These are phyloP conservation scores for Pulveroboletus ravenelii DNA, from an alignment of 768 basidiomycete genomes.

Conservation along the genomic window DNA sequence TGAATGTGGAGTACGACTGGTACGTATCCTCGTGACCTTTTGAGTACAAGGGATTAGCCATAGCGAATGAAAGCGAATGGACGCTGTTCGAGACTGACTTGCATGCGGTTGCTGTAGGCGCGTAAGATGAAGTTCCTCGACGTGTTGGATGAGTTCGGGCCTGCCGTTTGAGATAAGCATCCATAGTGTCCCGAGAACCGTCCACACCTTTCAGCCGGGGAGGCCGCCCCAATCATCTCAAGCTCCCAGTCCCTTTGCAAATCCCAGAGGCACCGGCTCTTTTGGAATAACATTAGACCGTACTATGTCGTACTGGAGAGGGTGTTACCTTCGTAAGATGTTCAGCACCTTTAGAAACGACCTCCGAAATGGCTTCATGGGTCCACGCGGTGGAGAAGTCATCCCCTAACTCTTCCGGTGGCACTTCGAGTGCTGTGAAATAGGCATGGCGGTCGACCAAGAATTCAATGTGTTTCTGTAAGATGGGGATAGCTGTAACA, in stretches of 20 bases:
- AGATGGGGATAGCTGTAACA: conserved; percentile 63
- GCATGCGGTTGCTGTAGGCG: conserved; percentile 76
- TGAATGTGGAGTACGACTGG: conserved; percentile 85
- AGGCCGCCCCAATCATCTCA: conserved; percentile 49
- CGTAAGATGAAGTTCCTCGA: conserved; percentile 56
- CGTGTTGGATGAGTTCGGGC: conserved; percentile 38
- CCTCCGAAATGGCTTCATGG: conserved; percentile 45
- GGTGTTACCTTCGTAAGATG: conserved; percentile 60
- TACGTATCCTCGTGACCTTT: conserved; percentile 80
- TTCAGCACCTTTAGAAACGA: conserved; percentile 50
- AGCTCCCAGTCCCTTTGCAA: conserved; percentile 70
- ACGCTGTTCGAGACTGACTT: conserved; percentile 38
- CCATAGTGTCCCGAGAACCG: neutral
- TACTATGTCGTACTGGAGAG: conserved; percentile 5
- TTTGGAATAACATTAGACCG: conserved; percentile 13
- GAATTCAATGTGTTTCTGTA: conserved; percentile 65
- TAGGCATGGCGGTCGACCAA: conserved; percentile 38
- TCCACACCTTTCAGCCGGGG: conserved; percentile 44
- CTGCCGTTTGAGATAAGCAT: conserved; percentile 28
- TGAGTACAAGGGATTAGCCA: neutral
- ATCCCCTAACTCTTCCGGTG: conserved; percentile 50
- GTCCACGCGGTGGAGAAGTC: conserved; percentile 63
- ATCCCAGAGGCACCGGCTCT: conserved; percentile 76
- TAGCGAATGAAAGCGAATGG: neutral
- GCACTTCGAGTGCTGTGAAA: conserved; percentile 32